These are phyloP conservation scores for Pseudogymnoascus sp. DNA, from an alignment of 2,329 filamentous ascomycete species.

Conservation along the genomic window DNA sequence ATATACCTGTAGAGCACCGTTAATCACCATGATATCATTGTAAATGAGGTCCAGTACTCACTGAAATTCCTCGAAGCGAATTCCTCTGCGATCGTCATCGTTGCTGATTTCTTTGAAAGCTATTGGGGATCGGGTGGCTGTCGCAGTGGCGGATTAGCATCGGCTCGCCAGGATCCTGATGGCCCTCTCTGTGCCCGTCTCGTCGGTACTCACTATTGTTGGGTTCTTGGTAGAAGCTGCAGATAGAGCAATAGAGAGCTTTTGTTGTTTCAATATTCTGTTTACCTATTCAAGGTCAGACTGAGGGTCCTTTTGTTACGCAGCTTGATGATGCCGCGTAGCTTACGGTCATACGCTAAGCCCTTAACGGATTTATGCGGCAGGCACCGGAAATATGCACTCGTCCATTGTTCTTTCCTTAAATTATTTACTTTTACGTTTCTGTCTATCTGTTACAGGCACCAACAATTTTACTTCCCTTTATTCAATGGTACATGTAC, in stretches of 20 bases:
- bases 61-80: slow-evolving; percentile 68
- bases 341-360: slow-evolving; percentile 1
- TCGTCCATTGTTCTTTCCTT: not conserved
- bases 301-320: slow-evolving; percentile 4
- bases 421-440: not conserved
- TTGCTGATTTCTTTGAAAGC: slow-evolving; percentile 29
- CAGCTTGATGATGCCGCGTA: slow-evolving; percentile 4
- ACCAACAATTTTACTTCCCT: not conserved
- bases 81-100: slow-evolving; percentile 64
- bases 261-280: slow-evolving; percentile 8
- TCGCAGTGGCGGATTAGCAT: slow-evolving; percentile 1
- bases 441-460: not conserved
- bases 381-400: slow-evolving; percentile 6
- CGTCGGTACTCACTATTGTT: not conserved
- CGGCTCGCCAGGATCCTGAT: not conserved
- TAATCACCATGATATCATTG: slow-evolving; percentile 7
- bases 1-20: slow-evolving; percentile 2
- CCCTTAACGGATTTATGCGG: slow-evolving; percentile 5
- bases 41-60: slow-evolving; percentile 35
- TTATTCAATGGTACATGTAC: not conserved
- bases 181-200: not conserved
- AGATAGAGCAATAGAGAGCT: not conserved
- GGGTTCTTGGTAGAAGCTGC: not conserved
- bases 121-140: slow-evolving; percentile 5
- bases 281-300: slow-evolving; percentile 8